Evolutionary conservation across 495 filamentous ascomycete species (phyloP), one percentile per base, ranked within the genome.

Genomic region (Parmelia sp.): DNA sequence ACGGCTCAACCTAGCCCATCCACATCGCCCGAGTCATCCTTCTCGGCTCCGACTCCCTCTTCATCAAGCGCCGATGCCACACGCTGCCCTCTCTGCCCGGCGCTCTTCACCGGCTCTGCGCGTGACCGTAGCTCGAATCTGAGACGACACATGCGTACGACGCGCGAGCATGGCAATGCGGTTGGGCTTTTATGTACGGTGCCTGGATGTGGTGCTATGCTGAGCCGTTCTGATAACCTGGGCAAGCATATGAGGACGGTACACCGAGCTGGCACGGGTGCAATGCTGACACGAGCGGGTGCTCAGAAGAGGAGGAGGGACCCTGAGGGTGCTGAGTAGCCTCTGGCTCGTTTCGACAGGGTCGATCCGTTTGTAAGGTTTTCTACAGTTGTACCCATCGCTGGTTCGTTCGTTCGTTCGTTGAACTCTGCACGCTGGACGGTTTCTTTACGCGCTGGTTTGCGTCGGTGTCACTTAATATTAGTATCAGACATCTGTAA

Each of bases 181-280:
- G 56, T 40, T 4, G 27, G 7, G 25, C 47, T 53, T 25, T 1
- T 36, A 31, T 67, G 65, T 27, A n/a, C 45, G 4, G 57, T 49
- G 4, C 3, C 19, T 1, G 60, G 23, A 40, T 67, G 65, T 27
- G 36, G n/a, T 12, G 29, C 45, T 3, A 21, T 40, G 3, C 11
- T 67, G 1, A 31, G 61, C 27, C 65, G 65, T 9, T 35, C 33
- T 25, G 65, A 67, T 40, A 64, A 67, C n/a, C 33, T 64, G 21
- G 23, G 15, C 0, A 63, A 58, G 61, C 65, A 67, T 49, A 15
- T 63, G 9, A n/a, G 60, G 23, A 56, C 33, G 6, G 23, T 29
- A 39, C 65, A 66, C 51, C 10, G n/a, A 27, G 47, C 4, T 1
- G 29, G 33, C n/a, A 33, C 8, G 27, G 19, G 51, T 35, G 17